Percentiles rank a stretch among this genome's conserved stretches.
Evolutionary conservation across 1,139 yeast species (phyloP).

Genomic region (Yamadazyma membranifaciens): DNA sequence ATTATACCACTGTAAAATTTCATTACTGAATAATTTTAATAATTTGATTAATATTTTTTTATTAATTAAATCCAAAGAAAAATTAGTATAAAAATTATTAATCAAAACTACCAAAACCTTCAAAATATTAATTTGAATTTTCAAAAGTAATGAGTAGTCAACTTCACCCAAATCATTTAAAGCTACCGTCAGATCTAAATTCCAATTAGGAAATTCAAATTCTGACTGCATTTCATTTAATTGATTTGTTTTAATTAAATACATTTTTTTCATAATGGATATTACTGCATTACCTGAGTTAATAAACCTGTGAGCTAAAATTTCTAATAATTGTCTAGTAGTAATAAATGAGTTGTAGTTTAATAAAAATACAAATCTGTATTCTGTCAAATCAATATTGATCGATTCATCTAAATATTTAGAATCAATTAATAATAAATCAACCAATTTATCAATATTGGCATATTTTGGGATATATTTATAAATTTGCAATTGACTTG

Average conservation of each 20-base stretch:
- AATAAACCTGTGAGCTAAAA: slow-evolving; percentile 43
- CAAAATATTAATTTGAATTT: slow-evolving; percentile 79
- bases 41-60: slow-evolving; percentile 64
- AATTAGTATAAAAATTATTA: slow-evolving; percentile 71
- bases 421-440: slow-evolving; percentile 41
- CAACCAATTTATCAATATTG: slow-evolving; percentile 40
- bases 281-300: slow-evolving; percentile 50
- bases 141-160: slow-evolving; percentile 56
- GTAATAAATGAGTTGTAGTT: slow-evolving; percentile 44
- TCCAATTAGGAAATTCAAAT: slow-evolving; percentile 55
- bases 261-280: slow-evolving; percentile 40
- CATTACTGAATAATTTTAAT: slow-evolving; percentile 67
- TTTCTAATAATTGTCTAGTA: slow-evolving; percentile 42
- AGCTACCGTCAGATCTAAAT: slow-evolving; percentile 34
- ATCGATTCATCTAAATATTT: slow-evolving; percentile 36
- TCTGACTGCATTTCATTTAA: slow-evolving; percentile 8
- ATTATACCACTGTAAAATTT: slow-evolving; percentile 69
- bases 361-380: slow-evolving; percentile 42
- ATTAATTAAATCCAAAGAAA: slow-evolving; percentile 65
- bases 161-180: slow-evolving; percentile 43
- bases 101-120: slow-evolving; percentile 75
- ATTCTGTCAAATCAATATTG: slow-evolving; percentile 44
- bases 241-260: slow-evolving; percentile 14
- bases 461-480: slow-evolving; percentile 43
- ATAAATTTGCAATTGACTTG: slow-evolving; percentile 17